Base-by-base conservation (phyloP, 2,329 filamentous ascomycete species). In the Cyanodermella asteris region DNA sequence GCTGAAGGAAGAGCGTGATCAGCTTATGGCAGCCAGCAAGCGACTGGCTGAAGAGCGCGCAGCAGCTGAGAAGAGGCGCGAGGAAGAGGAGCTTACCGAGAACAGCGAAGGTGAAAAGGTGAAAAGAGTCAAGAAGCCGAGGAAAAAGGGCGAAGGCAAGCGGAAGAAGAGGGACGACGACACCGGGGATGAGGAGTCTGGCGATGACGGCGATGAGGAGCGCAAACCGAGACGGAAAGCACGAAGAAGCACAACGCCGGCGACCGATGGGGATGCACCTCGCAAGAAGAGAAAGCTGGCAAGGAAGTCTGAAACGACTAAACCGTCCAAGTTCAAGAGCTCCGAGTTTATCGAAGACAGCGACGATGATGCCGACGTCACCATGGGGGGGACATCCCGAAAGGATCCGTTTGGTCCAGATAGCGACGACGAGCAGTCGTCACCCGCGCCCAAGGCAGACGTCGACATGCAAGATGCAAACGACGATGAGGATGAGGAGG, bases 1-100 rank as follows among this genome's bases (percentile, higher is more conserved):
- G 51, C 72, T 94, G 34, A 65, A 70, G n/a, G 77, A 78, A 42
- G 82, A 94, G 45, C 71, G 84, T 31, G 69, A 77, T 36, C 67
- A 64, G 38, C 82, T 94, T 42, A 61, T 71, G 11, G 76, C 81
- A 30, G 64, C 69, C 22, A 73, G 91, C 41, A 63, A 76, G 26
- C 60, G 66, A 34, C 55, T 78, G 23, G 76, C 78, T 13, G 69
- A 73, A 37, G 59, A 68, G 39, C 65, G 77, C 16, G 57, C 61
- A 2, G 73, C 75, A 35, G 74, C 81, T 36, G 75, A 84, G 30
- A 58, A 60, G 29, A 55, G 56, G 20, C 59, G 67, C 17, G 57
- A 72, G 35, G 73, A 74, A 23, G 78, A 77, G 3, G 81, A 91
- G 40, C 62, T 76, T 49, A 87, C 76, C 0, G 75, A 69, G 0